A percentile compares a stretch with the other conserved stretches of the same genome.
These are phyloP conservation scores for Coffea eugenioides DNA, from an alignment of 257 asterid species.

Conservation along the genomic window DNA sequence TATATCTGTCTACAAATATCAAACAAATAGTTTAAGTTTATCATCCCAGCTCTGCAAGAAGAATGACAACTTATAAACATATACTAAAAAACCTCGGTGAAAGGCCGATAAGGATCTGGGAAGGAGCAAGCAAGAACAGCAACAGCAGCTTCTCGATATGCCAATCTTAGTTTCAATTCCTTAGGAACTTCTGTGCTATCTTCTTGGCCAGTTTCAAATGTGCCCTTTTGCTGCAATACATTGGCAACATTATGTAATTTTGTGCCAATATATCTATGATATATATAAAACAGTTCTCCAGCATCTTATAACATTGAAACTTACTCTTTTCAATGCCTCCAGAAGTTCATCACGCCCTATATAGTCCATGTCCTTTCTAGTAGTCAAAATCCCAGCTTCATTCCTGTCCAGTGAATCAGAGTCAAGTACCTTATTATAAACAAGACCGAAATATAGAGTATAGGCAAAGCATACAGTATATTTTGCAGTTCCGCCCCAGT, in stretches of 20 bases:
- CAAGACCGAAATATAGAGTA: conserved; percentile 10
- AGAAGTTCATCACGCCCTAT: conserved; percentile 94
- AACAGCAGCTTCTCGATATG: conserved; percentile 97
- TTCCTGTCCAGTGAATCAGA: conserved; percentile 59
- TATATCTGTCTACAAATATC: conserved; percentile 70
- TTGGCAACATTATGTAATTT: conserved; percentile 20
- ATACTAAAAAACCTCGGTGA: conserved; percentile 47
- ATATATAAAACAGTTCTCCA: neutral
- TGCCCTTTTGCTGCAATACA: conserved; percentile 89
- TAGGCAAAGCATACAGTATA: conserved; percentile 57
- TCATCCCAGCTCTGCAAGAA: neutral
- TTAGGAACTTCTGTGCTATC: conserved; percentile 90
- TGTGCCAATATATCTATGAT: neutral
- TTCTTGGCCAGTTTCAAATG: conserved; percentile 99
- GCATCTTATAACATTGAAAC: conserved; percentile 26
- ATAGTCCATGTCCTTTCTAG: conserved; percentile 85
- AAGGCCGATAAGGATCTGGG: conserved; percentile 79
- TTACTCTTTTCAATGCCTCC: conserved; percentile 93
- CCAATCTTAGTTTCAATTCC: conserved; percentile 88
- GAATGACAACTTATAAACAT: conserved; percentile 10
- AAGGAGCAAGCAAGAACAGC: conserved; percentile 88
- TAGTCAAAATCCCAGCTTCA: conserved; percentile 97
- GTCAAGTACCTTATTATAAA: conserved; percentile 30
- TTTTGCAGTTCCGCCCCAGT: conserved; percentile 98
- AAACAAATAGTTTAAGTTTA: conserved; percentile 13